Percentiles rank a stretch among this genome's conserved stretches.
phyloP scores from a whole-genome alignment of 139 green algal species.

The Diplosphaera chodatii region DNA sequence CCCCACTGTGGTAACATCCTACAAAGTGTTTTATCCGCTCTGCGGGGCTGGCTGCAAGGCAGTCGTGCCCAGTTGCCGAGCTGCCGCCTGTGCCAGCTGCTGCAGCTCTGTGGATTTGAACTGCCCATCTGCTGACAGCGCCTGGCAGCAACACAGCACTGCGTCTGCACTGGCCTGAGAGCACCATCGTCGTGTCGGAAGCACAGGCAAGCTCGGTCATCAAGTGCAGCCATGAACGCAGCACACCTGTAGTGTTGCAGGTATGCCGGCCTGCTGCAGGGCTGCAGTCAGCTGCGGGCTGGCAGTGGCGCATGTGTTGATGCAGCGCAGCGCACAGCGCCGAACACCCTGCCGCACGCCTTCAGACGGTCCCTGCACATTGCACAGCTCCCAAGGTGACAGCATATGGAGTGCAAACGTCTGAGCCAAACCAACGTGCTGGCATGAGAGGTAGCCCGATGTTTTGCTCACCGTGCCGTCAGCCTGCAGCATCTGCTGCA shows the following conservation, averaged over 20 bases:
- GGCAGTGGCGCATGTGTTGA: not conserved
- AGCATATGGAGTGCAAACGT: not conserved
- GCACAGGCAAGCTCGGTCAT: too few species aligned
- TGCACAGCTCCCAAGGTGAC: not conserved
- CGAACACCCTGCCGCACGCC: constrained; percentile 13
- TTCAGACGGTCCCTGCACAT: not conserved
- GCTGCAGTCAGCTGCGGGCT: not conserved
- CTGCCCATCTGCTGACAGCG: not conserved
- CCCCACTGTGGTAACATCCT: too few species aligned
- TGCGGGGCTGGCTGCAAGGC: too few species aligned
- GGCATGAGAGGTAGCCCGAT: too few species aligned
- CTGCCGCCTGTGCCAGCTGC: not conserved
- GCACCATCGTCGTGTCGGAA: too few species aligned
- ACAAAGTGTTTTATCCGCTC: too few species aligned
- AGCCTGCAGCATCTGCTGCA: not conserved
- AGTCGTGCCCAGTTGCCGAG: not conserved
- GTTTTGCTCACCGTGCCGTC: not conserved
- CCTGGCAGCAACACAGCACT: not conserved
- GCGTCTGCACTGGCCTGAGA: too few species aligned
- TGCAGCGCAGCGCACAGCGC: constrained; percentile 9
- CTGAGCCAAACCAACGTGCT: too few species aligned
- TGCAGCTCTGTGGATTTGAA: not conserved
- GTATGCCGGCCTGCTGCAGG: not conserved
- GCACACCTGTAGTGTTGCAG: not conserved
- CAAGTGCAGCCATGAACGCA: too few species aligned